Evolutionary conservation across 768 basidiomycete genomes (phyloP), one percentile per base, ranked within the genome.

Genomic region (Lanmaoa pseudosensibilis): DNA sequence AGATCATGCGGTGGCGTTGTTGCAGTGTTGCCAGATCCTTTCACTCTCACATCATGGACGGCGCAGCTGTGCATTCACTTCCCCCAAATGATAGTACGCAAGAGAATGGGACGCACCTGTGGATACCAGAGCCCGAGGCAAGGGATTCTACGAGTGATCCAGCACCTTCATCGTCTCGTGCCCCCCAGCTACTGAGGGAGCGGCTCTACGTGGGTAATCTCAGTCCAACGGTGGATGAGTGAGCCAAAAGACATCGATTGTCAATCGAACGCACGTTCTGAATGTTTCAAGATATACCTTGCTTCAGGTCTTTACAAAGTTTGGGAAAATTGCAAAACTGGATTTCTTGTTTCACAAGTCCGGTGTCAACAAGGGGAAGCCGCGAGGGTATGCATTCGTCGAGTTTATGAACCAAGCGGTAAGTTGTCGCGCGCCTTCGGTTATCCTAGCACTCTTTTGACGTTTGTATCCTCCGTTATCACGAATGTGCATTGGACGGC

Each of bases 291-390:
- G 94, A 72, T 92, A 93, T 73, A 78, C 92, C 4, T 80, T 99
- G 16, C 82, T 98, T 21, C 91, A 95, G 72, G 73, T 95, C 36
- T 97, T 97, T 73, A 83, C 89, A 33, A 94, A 90, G 74, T 94
- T 87, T 70, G 97, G 97, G 52, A 94, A 92, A 73, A 82, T 98
- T 57, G 83, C 92, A 21, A 92, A 94, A 62, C 82, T 98, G 50
- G 97, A 99, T 73, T 98, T 86, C 71, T 80, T 98, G 59, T 98
- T 98, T 68, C 95, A 99, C 79, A 98, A 96, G 74, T 78, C 88
- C 0, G 97, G 96, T 0, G 80, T 85, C 13, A 73, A 87, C 66
- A 94, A 88, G 69, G 97, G 97, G 18, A 97, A 92, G 70, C 95
- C 97, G 1, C 80, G 95, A 13, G 96, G 97, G 6, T 98, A 96